A percentile compares a stretch with the other conserved stretches of the same genome.
Evolutionary conservation across 1,139 yeast genomes (phyloP).

Genomic region (Hyphopichia khmerensis): DNA sequence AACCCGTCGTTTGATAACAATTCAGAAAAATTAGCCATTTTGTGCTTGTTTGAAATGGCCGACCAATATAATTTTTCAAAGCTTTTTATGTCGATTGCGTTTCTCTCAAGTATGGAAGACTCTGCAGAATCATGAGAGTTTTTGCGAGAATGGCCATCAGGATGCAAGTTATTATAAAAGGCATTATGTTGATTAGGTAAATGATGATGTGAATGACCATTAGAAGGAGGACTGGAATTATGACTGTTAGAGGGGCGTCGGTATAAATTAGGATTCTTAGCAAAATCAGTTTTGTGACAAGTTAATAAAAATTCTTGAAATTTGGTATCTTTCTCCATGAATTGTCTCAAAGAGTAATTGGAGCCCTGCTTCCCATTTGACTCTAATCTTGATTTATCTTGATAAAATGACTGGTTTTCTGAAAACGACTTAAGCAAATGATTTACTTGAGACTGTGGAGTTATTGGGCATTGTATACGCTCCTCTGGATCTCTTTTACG

Average conservation of each 20-base stretch:
- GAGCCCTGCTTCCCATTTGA: conserved; percentile 38
- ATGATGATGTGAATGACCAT: neutral
- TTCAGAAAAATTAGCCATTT: neutral
- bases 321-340: conserved; percentile 49
- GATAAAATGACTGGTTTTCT: conserved; percentile 17
- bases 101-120: conserved; percentile 17
- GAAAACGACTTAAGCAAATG: conserved; percentile 19
- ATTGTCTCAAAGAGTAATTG: conserved; percentile 49
- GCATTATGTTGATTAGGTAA: conserved; percentile 1
- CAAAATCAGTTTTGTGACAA: conserved; percentile 1
- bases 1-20: conserved; percentile 20
- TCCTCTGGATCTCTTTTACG: conserved; percentile 17
- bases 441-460: conserved; percentile 28
- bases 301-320: conserved; percentile 34
- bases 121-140: conserved; percentile 3
- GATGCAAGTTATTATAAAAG: neutral
- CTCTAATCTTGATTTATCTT: conserved; percentile 27
- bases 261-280: neutral
- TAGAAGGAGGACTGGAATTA: neutral
- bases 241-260: neutral
- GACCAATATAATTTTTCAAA: conserved; percentile 50
- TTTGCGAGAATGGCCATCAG: neutral
- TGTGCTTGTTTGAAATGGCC: conserved; percentile 22
- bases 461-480: conserved; percentile 19
- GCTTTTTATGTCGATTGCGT: conserved; percentile 21